Base-by-base conservation (phyloP, 306 rosid species). In the Medicago lupulina region DNA sequence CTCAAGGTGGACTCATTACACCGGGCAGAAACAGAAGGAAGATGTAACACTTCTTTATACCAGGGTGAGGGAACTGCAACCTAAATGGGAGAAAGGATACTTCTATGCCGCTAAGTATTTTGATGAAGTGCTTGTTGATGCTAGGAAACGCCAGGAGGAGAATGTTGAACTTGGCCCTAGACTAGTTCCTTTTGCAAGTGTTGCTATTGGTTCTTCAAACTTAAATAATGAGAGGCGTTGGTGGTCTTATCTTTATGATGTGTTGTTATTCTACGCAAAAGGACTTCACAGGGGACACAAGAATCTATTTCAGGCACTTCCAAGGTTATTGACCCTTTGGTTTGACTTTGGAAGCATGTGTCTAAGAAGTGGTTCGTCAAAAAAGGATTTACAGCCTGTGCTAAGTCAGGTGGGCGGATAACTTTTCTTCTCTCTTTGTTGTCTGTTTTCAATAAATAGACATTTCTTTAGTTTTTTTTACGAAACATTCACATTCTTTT, bases 1-100 rank as follows among this genome's bases (percentile, higher is more conserved):
- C 83, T 84, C 98, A 65, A 83, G 97, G 81, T 95, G 98, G 98
- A 92, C 85, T 46, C 98, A 95, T 81, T 92, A 92, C 91, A 95
- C 97, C 70, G 97, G 98, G 74, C 97, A 95, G 91, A 95, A 95
- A 81, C 98, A 92, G 86, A 95, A 95, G 86, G 97, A 92, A 85
- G 98, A 95, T 76, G 92, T 90, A 41, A 81, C 92, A 60, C 78
- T 75, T 88, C 96, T 92, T 67, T 95, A 92, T 82, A 76, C 89
- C 49, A 90, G 97, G 86, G 97, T 92, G 81, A 90, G 86, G 89
- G 97, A 90, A 82, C 82, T 95, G 83, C 98, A 95, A 81, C 96
- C 98, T 50, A 89, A 76, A 83, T 95, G 98, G 97, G 98, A 90
- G 90, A 92, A 92, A 86, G 97, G 98, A 41, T 95, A 76, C 83